Conservation (phyloP, 495 filamentous ascomycete species). For the Aspergillus ellipticus region DNA sequence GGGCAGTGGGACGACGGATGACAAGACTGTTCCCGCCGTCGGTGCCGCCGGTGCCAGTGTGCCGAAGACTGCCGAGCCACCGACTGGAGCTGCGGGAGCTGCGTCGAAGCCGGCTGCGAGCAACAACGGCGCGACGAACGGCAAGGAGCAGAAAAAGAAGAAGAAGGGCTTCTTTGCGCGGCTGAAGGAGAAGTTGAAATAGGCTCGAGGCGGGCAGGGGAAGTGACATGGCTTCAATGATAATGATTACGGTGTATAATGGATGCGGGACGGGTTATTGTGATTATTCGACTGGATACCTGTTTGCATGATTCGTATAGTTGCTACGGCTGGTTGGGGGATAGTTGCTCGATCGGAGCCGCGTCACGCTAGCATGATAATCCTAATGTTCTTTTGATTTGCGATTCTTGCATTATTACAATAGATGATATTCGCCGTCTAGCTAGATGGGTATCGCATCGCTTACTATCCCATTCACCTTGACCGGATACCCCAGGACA, state of each 20-base stretch:
- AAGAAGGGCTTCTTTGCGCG: conserved; percentile 46
- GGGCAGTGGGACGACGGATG: not conserved
- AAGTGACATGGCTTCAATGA: not conserved
- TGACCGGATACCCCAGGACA: conserved; percentile 52
- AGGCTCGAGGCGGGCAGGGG: not conserved
- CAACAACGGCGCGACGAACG: conserved; percentile 8
- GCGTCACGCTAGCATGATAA: not conserved
- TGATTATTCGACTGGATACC: conserved; percentile 22
- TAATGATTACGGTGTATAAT: conserved; percentile 18
- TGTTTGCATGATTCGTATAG: conserved; percentile 8
- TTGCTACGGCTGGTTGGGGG: not conserved
- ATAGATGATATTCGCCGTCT: not conserved
- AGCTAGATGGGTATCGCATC: conserved; percentile 47
- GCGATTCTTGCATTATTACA: too few species aligned
- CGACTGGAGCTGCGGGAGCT: not conserved
- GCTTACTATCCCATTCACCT: conserved; percentile 49
- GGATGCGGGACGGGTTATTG: conserved; percentile 1
- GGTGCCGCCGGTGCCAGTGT: conserved; percentile 19
- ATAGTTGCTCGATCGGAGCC: not conserved
- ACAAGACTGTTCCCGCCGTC: conserved; percentile 12
- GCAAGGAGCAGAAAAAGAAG: conserved; percentile 46
- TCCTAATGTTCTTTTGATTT: not conserved
- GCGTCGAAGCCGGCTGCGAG: conserved; percentile 2
- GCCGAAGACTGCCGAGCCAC: conserved; percentile 5
- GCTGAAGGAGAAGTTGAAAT: conserved; percentile 48